Evolutionary conservation across 495 filamentous ascomycete genomes (phyloP).

Genomic region (Cenococcum geophilum): DNA sequence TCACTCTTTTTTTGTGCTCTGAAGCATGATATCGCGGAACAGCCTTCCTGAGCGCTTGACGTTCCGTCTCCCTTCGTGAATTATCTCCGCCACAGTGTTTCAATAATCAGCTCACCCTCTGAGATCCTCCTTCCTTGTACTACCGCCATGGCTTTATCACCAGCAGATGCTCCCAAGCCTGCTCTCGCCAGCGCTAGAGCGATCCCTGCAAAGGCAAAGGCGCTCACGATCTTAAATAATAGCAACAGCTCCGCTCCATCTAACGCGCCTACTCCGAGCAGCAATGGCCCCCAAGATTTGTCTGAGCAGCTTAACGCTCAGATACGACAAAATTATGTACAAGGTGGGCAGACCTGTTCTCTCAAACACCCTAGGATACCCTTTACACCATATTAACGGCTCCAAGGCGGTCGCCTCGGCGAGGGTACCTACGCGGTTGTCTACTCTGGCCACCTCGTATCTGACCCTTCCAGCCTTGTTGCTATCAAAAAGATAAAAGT

Average conservation of each 20-base stretch:
- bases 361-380: neutral
- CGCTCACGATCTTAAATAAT: slow-evolving; percentile 36
- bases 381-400: slow-evolving; percentile 7
- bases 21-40: neutral
- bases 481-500: slow-evolving; percentile 99
- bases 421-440: slow-evolving; percentile 97
- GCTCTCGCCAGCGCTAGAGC: slow-evolving; percentile 36
- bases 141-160: slow-evolving; percentile 17
- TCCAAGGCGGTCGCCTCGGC: slow-evolving; percentile 75
- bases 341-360: slow-evolving; percentile 51
- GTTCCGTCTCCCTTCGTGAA: neutral
- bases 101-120: neutral
- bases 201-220: slow-evolving; percentile 34
- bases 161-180: slow-evolving; percentile 35
- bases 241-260: slow-evolving; percentile 9
- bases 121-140: neutral
- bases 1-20: neutral
- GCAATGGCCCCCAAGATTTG: slow-evolving; percentile 50
- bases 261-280: slow-evolving; percentile 23
- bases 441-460: slow-evolving; percentile 71
- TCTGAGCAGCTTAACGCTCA: slow-evolving; percentile 86
- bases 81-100: neutral
- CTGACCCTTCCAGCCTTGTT: slow-evolving; percentile 62
- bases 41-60: slow-evolving; percentile 3
- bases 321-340: slow-evolving; percentile 80